Percentiles rank a stretch among this genome's conserved stretches.
These are phyloP conservation scores for Hericium erinaceus DNA, from an alignment of 768 basidiomycete species.

Conservation along the genomic window DNA sequence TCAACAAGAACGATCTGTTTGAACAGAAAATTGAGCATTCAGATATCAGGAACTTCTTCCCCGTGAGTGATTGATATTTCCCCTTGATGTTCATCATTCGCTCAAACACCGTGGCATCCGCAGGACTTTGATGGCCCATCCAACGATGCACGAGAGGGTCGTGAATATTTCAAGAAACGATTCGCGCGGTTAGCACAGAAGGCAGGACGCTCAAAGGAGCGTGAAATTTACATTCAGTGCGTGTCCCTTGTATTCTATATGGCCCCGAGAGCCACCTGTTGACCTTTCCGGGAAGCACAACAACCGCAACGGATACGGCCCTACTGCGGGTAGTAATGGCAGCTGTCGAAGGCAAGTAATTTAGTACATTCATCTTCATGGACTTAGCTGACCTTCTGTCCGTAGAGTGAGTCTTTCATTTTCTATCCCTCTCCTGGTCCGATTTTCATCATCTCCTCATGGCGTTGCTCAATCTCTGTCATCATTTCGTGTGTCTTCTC, in stretches of 20 bases:
- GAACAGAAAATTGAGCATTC: constrained; percentile 73
- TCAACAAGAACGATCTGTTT: constrained; percentile 76
- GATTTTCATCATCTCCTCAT: constrained; percentile 18
- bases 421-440: constrained; percentile 9
- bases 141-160: constrained; percentile 62
- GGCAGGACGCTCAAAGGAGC: constrained; percentile 73
- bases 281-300: constrained; percentile 42
- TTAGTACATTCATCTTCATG: constrained; percentile 4
- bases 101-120: background rate
- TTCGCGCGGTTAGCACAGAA: constrained; percentile 80
- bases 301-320: constrained; percentile 85
- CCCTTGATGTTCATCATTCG: constrained; percentile 13
- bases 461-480: constrained; percentile 23
- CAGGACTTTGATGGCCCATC: constrained; percentile 82
- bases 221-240: constrained; percentile 92
- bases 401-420: constrained; percentile 55
- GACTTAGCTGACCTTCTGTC: constrained; percentile 11
- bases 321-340: constrained; percentile 90
- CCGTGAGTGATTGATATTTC: constrained; percentile 31
- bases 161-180: constrained; percentile 84
- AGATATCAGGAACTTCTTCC: constrained; percentile 84
- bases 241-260: constrained; percentile 22
- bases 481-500: constrained; percentile 18
- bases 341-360: constrained; percentile 78
- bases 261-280: too few relatives aligned